Conservation (phyloP, 2,329 filamentous ascomycete species). For the Diaporthe ampelina region DNA sequence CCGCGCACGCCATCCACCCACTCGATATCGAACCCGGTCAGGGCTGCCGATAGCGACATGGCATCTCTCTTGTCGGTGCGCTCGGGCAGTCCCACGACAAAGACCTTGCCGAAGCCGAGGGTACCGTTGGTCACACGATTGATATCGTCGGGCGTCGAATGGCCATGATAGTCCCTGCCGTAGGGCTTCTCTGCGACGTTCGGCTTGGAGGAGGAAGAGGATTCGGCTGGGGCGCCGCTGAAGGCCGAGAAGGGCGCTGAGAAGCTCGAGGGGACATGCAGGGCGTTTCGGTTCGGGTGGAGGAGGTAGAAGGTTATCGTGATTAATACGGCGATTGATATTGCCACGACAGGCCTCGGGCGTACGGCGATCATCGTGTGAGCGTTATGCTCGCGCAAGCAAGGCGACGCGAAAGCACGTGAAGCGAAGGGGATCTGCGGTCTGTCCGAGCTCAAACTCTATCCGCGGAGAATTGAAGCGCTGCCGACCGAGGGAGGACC, state of each 20-base stretch:
- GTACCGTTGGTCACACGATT: conserved; percentile 47
- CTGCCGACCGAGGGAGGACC: neutral
- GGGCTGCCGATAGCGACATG: conserved; percentile 61
- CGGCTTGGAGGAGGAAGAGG: neutral
- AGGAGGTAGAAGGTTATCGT: conserved; percentile 37
- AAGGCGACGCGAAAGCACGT: conserved; percentile 3
- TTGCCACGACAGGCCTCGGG: conserved; percentile 24
- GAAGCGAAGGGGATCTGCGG: neutral
- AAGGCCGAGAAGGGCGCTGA: conserved; percentile 34
- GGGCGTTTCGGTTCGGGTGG: conserved; percentile 22
- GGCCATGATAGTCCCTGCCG: conserved; percentile 42
- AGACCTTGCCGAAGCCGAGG: conserved; percentile 50
- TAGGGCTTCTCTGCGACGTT: conserved; percentile 31
- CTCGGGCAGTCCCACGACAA: conserved; percentile 65
- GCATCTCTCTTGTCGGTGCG: conserved; percentile 66
- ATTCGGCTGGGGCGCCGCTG: neutral
- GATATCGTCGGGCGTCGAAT: conserved; percentile 43
- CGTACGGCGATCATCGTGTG: conserved; percentile 38
- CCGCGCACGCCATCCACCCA: conserved; percentile 62
- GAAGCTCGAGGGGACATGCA: conserved; percentile 31
- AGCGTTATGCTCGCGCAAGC: neutral
- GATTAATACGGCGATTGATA: conserved; percentile 20
- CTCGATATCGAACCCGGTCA: conserved; percentile 59
- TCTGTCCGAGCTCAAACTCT: conserved; percentile 20
- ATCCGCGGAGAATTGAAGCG: neutral